phyloP scores from a whole-genome alignment of 345 rosid genomes.

The Euphorbia lathyris region DNA sequence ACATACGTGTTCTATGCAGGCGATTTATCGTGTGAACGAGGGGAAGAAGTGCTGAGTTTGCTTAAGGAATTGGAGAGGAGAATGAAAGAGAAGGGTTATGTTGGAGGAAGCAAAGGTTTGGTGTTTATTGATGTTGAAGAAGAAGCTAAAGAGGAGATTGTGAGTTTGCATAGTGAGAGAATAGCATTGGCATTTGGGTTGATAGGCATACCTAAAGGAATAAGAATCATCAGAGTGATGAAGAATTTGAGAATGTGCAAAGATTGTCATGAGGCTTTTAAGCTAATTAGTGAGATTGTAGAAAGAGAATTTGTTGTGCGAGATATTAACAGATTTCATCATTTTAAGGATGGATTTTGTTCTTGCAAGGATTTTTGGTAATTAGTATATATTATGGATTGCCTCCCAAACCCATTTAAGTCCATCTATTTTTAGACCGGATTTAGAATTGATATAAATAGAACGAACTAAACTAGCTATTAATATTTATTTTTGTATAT shows the following conservation, averaged over 20 bases:
- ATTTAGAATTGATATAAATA: too few relatives aligned
- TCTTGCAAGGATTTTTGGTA: too few relatives aligned
- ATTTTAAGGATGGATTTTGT: conserved; percentile 54
- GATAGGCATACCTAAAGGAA: conserved; percentile 36
- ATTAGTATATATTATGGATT: too few relatives aligned
- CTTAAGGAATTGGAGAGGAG: conserved; percentile 49
- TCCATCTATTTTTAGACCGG: too few relatives aligned
- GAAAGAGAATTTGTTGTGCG: conserved; percentile 60
- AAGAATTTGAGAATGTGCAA: conserved; percentile 75
- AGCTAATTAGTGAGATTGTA: conserved; percentile 56
- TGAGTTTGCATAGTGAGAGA: conserved; percentile 70
- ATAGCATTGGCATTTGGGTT: conserved; percentile 58
- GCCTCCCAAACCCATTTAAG: too few relatives aligned
- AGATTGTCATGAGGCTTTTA: conserved; percentile 71
- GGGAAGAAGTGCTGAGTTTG: conserved; percentile 38
- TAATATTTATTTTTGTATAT: too few relatives aligned
- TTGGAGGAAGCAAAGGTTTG: conserved; percentile 36
- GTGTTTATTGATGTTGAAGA: conserved; percentile 63
- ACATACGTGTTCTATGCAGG: conserved; percentile 57
- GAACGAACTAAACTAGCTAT: too few relatives aligned
- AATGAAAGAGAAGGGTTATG: conserved; percentile 59
- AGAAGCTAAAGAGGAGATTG: conserved; percentile 53
- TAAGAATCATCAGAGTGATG: conserved; percentile 56
- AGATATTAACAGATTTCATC: conserved; percentile 77
- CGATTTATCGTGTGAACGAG: conserved; percentile 38